Percentiles rank a stretch among this genome's conserved stretches.
Evolutionary conservation across 2,329 filamentous ascomycete genomes (phyloP).

Genomic region (Calonectria honghensis): DNA sequence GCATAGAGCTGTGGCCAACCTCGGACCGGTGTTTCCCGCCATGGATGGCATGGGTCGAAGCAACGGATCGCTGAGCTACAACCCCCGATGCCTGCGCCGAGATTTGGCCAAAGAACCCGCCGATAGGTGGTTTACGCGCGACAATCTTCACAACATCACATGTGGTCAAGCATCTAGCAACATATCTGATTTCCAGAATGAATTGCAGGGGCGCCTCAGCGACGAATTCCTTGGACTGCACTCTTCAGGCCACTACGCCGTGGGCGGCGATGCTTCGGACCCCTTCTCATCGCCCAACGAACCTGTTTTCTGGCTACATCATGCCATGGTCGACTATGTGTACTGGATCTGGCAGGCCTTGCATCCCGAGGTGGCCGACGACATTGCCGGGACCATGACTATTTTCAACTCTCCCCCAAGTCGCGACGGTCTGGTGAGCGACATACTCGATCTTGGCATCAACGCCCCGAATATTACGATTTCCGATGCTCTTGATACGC

Average conservation of each 20-base stretch:
- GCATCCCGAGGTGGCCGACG: background rate
- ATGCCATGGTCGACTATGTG: background rate
- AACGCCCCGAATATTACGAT: background rate
- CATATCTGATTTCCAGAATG: background rate
- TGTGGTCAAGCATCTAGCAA: background rate
- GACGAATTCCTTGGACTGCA: background rate
- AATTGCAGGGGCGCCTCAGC: background rate
- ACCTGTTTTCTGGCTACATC: slow-evolving; percentile 1
- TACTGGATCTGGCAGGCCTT: slow-evolving; percentile 4
- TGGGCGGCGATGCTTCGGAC: background rate
- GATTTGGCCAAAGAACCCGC: background rate
- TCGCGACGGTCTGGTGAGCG: background rate
- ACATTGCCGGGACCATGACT: background rate
- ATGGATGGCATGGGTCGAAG: background rate
- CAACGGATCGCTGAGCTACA: slow-evolving; percentile 1
- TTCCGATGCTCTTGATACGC: background rate
- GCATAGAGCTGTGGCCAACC: background rate
- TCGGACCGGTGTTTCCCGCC: background rate
- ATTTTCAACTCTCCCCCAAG: background rate
- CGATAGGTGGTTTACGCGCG: background rate
- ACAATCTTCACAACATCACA: background rate
- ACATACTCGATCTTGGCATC: background rate
- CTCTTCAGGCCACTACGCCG: background rate
- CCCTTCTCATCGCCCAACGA: background rate
- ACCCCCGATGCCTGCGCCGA: background rate